A percentile compares a stretch with the other conserved stretches of the same genome.
phyloP scores from a whole-genome alignment of 108 stramenopile genomes.

The Chaetoceros muelleri region DNA sequence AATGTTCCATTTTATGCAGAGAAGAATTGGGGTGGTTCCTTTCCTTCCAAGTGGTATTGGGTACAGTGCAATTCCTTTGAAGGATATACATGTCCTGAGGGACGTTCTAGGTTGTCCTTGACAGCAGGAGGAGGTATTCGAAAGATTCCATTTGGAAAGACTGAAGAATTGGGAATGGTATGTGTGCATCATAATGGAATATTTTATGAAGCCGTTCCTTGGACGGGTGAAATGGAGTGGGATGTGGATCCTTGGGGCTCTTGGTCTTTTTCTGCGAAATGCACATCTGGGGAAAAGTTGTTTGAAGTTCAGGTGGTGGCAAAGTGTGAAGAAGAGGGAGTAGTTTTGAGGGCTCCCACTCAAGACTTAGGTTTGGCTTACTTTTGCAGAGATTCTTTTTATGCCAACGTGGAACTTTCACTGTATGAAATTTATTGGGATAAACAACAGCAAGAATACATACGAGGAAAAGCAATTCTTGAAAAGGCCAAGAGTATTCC shows the following conservation, averaged over 20 bases:
- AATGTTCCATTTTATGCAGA: slow-evolving; percentile 84
- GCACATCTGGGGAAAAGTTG: slow-evolving; percentile 23
- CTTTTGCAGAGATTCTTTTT: slow-evolving; percentile 72
- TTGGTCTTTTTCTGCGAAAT: slow-evolving; percentile 55
- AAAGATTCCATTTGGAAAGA: slow-evolving; percentile 52
- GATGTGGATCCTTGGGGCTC: slow-evolving; percentile 59
- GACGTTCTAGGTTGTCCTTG: slow-evolving; percentile 24
- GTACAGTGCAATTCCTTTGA: slow-evolving; percentile 81
- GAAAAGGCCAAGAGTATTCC: slow-evolving; percentile 32
- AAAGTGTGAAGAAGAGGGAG: slow-evolving; percentile 43
- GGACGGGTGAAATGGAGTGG: slow-evolving; percentile 81
- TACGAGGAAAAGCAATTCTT: slow-evolving; percentile 25
- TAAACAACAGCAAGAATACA: slow-evolving; percentile 29
- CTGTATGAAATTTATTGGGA: slow-evolving; percentile 69
- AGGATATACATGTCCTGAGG: slow-evolving; percentile 14
- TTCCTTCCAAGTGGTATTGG: slow-evolving; percentile 86
- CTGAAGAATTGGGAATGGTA: slow-evolving; percentile 58
- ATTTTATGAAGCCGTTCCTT: slow-evolving; percentile 80
- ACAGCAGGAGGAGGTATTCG: slow-evolving; percentile 80
- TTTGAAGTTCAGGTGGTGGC: slow-evolving; percentile 64
- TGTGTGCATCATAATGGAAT: slow-evolving; percentile 61
- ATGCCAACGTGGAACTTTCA: slow-evolving; percentile 39
- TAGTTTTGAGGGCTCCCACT: slow-evolving; percentile 72
- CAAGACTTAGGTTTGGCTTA: slow-evolving; percentile 71
- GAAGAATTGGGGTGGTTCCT: slow-evolving; percentile 84